phyloP scores from a whole-genome alignment of 1,284 basidiomycete genomes.

The Leccinum fallax region DNA sequence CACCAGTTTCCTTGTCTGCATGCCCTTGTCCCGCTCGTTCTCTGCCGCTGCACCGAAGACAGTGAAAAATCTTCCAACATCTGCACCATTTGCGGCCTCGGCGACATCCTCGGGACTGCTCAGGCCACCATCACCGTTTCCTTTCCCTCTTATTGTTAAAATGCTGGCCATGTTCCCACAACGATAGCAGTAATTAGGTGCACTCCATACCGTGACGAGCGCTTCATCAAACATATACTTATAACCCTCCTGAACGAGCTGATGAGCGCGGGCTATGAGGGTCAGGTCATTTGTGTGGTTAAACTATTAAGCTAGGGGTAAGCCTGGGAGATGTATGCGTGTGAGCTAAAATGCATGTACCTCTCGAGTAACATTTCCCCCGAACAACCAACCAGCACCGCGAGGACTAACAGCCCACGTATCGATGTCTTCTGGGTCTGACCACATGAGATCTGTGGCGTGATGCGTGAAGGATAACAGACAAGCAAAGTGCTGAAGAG shows the following conservation, averaged over 20 bases:
- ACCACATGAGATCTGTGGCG: slow-evolving; percentile 92
- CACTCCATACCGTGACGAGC: slow-evolving; percentile 97
- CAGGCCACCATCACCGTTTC: slow-evolving; percentile 42
- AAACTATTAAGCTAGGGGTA: slow-evolving; percentile 57
- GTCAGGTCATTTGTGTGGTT: slow-evolving; percentile 86
- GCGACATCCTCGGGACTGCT: slow-evolving; percentile 5
- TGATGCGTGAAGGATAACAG: neutral
- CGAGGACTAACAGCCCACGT: slow-evolving; percentile 95
- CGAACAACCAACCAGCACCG: slow-evolving; percentile 97
- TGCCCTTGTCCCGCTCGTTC: slow-evolving; percentile 79
- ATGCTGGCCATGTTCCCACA: slow-evolving; percentile 83
- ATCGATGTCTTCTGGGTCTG: slow-evolving; percentile 94
- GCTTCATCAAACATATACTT: slow-evolving; percentile 97
- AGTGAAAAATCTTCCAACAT: slow-evolving; percentile 54
- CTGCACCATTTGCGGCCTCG: slow-evolving; percentile 14
- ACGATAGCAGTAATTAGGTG: slow-evolving; percentile 94
- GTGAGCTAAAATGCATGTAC: slow-evolving; percentile 38
- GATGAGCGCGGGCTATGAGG: slow-evolving; percentile 91
- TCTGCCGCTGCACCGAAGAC: slow-evolving; percentile 85
- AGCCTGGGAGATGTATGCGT: neutral
- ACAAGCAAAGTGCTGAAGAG: neutral
- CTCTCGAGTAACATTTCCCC: slow-evolving; percentile 83
- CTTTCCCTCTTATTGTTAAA: slow-evolving; percentile 67
- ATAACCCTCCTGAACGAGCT: slow-evolving; percentile 96
- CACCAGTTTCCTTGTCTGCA: slow-evolving; percentile 66